Evolutionary conservation across 441 rosid genomes (phyloP).

Genomic region (Metrosideros polymorpha): DNA sequence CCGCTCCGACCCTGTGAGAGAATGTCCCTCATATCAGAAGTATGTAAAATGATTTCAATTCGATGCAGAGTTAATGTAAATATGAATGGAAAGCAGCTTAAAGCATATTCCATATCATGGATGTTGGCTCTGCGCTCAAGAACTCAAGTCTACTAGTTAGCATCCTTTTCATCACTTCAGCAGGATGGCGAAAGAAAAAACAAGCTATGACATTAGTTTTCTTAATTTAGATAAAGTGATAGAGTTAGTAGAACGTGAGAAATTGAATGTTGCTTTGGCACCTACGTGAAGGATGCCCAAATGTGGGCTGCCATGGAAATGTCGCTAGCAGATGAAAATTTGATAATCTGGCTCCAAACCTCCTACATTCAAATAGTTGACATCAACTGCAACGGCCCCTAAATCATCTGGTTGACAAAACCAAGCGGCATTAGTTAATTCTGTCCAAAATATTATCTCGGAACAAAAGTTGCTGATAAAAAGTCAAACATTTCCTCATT

Average conservation of each 20-base stretch:
- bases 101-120: not conserved
- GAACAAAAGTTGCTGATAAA: not conserved
- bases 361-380: conserved; percentile 81
- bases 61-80: not conserved
- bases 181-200: accelerated
- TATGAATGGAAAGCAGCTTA: not conserved
- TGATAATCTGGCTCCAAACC: conserved; percentile 32
- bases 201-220: not conserved
- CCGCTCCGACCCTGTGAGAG: not conserved
- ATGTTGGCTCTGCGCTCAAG: not conserved
- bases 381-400: conserved; percentile 58
- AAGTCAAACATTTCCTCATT: not conserved
- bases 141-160: not conserved
- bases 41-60: not conserved
- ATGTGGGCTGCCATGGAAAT: not conserved
- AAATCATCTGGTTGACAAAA: conserved; percentile 47
- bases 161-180: not conserved
- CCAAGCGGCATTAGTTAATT: not conserved
- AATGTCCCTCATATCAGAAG: not conserved
- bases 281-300: not conserved
- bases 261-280: not conserved
- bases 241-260: not conserved
- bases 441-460: not conserved
- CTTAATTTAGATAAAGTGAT: not conserved
- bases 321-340: conserved; percentile 57